A percentile compares a stretch with the other conserved stretches of the same genome.
These are phyloP conservation scores for Agrocybe pediades DNA, from an alignment of 768 basidiomycete genomes.

Conservation along the genomic window DNA sequence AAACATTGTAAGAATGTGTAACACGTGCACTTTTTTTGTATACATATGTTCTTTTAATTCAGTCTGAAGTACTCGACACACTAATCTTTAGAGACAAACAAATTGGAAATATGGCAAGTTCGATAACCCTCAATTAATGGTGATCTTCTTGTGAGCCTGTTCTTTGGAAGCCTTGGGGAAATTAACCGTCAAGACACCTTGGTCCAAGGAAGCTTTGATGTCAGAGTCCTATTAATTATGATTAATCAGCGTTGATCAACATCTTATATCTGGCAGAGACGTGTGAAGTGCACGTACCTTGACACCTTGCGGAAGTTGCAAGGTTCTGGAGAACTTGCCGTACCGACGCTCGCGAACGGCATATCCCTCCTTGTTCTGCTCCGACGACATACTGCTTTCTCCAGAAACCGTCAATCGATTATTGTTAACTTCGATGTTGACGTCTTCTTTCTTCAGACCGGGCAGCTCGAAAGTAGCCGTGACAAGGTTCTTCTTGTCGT, in stretches of 20 bases:
- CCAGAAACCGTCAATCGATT: constrained; percentile 51
- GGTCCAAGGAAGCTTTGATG: constrained; percentile 41
- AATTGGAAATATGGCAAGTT: too few relatives aligned
- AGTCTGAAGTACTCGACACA: too few relatives aligned
- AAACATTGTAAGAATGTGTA: too few relatives aligned
- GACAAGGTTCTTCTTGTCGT: constrained; percentile 44
- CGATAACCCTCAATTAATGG: too few relatives aligned
- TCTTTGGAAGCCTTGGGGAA: constrained; percentile 48
- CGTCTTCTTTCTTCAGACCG: constrained; percentile 49
- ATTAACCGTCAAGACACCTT: constrained; percentile 47
- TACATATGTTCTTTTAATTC: too few relatives aligned
- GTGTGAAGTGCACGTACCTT: too few relatives aligned
- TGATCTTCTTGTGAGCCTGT: constrained; percentile 33
- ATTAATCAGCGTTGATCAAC: too few relatives aligned
- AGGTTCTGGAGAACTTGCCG: constrained; percentile 43
- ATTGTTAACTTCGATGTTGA: constrained; percentile 49
- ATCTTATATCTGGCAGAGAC: too few relatives aligned
- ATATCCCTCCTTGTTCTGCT: constrained; percentile 35
- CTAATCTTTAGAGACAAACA: too few relatives aligned
- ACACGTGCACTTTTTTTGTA: too few relatives aligned
- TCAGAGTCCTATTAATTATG: constrained; percentile 29
- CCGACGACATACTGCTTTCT: constrained; percentile 33
- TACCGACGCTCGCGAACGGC: constrained; percentile 48
- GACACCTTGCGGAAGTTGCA: constrained; percentile 51
- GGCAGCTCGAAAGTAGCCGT: constrained; percentile 60